Percentiles rank a stretch among this genome's conserved stretches.
These are phyloP conservation scores for Macrophomina pseudophaseolina DNA, from an alignment of 2,329 filamentous ascomycete genomes.

Conservation along the genomic window DNA sequence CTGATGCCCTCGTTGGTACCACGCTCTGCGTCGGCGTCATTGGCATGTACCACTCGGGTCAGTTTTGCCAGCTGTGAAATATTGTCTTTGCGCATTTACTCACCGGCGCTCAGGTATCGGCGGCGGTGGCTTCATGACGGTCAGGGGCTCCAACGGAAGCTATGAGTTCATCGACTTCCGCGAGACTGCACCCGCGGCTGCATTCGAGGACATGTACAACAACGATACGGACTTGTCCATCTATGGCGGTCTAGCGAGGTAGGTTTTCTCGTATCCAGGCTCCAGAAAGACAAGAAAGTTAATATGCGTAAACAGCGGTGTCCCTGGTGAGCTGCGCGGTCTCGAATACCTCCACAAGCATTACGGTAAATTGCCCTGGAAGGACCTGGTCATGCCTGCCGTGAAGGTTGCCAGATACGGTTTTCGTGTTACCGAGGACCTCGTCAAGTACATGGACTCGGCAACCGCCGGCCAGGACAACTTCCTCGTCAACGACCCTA, in stretches of 20 bases:
- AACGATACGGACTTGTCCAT: slow-evolving; percentile 71
- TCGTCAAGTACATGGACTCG: slow-evolving; percentile 72
- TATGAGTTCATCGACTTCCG: slow-evolving; percentile 91
- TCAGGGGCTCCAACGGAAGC: slow-evolving; percentile 72
- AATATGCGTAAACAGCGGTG: slow-evolving; percentile 52
- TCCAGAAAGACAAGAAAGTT: neutral
- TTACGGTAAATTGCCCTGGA: slow-evolving; percentile 64
- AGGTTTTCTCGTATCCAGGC: neutral
- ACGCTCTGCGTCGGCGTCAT: slow-evolving; percentile 55
- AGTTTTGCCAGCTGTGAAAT: neutral
- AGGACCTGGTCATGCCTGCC: slow-evolving; percentile 73
- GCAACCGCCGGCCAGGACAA: slow-evolving; percentile 58
- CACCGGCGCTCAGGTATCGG: slow-evolving; percentile 68
- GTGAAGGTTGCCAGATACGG: slow-evolving; percentile 66
- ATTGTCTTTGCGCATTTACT: neutral
- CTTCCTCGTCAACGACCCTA: slow-evolving; percentile 75
- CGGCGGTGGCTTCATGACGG: slow-evolving; percentile 88
- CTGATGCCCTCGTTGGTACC: slow-evolving; percentile 55
- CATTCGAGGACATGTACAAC: slow-evolving; percentile 83
- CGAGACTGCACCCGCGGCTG: slow-evolving; percentile 82
- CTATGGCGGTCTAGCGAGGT: slow-evolving; percentile 67
- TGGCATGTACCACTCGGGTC: slow-evolving; percentile 53
- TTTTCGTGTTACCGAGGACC: slow-evolving; percentile 73
- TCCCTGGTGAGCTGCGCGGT: slow-evolving; percentile 78
- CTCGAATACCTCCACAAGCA: slow-evolving; percentile 77